These are phyloP conservation scores for Xylaria sp. DNA, from an alignment of 2,329 filamentous ascomycete species.

Conservation along the genomic window DNA sequence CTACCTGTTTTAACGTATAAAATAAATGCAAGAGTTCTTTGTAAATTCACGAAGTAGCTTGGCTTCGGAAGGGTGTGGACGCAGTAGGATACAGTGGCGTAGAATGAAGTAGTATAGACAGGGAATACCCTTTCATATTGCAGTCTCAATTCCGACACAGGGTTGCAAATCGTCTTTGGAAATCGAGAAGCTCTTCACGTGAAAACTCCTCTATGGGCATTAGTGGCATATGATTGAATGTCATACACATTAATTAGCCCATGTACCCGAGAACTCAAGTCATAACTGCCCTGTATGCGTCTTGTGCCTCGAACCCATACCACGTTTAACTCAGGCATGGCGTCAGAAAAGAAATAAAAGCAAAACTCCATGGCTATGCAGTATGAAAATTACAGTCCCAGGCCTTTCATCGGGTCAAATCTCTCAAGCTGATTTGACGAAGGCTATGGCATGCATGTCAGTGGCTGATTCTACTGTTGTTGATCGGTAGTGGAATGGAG, in stretches of 20 bases:
- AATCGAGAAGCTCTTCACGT: conserved; percentile 30
- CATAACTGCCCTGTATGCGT: background rate
- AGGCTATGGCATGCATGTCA: conserved; percentile 34
- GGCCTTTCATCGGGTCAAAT: conserved; percentile 6
- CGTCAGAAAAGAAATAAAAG: conserved; percentile 10
- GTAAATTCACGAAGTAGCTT: conserved; percentile 18
- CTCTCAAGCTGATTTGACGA: conserved; percentile 43
- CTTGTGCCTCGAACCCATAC: background rate
- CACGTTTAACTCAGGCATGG: background rate
- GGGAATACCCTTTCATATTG: conserved; percentile 41
- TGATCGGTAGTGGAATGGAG: background rate
- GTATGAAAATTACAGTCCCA: conserved; percentile 26
- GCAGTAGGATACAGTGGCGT: conserved; percentile 35
- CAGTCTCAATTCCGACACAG: conserved; percentile 38
- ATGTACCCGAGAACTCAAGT: background rate
- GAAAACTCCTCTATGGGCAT: conserved; percentile 33
- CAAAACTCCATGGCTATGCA: conserved; percentile 50
- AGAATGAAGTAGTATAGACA: conserved; percentile 45
- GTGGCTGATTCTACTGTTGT: conserved; percentile 8
- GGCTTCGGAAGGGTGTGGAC: conserved; percentile 10
- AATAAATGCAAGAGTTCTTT: background rate
- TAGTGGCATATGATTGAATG: conserved; percentile 21
- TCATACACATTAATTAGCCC: background rate
- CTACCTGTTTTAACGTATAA: conserved; percentile 8
- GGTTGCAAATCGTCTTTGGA: conserved; percentile 30